Base-by-base conservation (phyloP, 306 rosid genomes). In the Castanospermum australe region DNA sequence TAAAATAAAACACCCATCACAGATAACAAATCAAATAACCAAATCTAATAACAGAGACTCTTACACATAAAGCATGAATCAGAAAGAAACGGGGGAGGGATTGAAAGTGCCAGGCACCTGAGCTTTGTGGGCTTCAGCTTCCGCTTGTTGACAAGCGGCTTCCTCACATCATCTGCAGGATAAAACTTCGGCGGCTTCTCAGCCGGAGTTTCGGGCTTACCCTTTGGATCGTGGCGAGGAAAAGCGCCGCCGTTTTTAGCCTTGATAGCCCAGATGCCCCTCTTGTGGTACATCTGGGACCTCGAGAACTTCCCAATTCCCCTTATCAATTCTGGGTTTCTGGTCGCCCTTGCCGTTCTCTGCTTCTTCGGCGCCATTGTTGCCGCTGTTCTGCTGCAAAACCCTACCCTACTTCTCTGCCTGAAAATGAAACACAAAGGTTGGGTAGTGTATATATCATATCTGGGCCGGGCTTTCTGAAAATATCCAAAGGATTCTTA, bases 191-290 rank as follows among this genome's bases (percentile, higher is more conserved):
- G 88, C 0, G 90, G 41, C 48, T 90, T 90, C 69, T 35, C 79
- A 0, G 73, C 80, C 0, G 86, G 75, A 12, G 75, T 60, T 3
- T 67, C 75, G 3, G 88, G 81, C 65, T 77, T 82, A 4, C 88
- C 85, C 74, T 80, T 41, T 11, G 89, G 75, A 5, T 85, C 91
- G 67, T 87, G 93, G 21, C 76, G 86, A 18, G 91, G 93, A 21
- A 89, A 87, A 33, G 13, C 78, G 41, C 90, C 93, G 36, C 90
- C 90, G 55, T 87, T 66, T 47, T 89, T 89, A 12, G 93, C 93
- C 83, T 89, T 89, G 78, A 89, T 87, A 3, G 93, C 93, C 93
- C 90, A 89, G 28, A 89, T 82, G 7, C 93, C 93, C 25, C 88
- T 80, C 76, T 89, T 89, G 84, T 89, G 93, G 69, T 89, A 89